Conservation (phyloP, 2,329 filamentous ascomycete species). For the Ophiocordyceps polyrhachis-furcata region DNA sequence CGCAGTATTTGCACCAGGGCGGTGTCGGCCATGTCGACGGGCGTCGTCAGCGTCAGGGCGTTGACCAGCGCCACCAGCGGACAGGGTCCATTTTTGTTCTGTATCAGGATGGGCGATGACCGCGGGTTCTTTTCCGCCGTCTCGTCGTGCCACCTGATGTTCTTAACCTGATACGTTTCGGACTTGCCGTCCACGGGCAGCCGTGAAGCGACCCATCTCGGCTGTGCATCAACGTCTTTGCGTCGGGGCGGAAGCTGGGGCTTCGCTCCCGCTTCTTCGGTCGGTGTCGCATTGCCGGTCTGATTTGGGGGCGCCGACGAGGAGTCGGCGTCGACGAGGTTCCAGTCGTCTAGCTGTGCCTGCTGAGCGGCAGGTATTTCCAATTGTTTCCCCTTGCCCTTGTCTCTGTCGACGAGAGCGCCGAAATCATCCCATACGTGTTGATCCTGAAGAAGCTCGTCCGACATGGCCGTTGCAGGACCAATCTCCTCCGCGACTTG, state of each 20-base stretch:
- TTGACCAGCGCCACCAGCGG: slow-evolving; percentile 87
- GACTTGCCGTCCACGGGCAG: slow-evolving; percentile 26
- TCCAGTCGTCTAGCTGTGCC: slow-evolving; percentile 26
- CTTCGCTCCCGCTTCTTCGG: slow-evolving; percentile 5
- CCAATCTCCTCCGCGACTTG: slow-evolving; percentile 5
- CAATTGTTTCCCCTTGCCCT: slow-evolving; percentile 21
- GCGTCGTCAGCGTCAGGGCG: slow-evolving; percentile 69
- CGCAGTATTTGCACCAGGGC: slow-evolving; percentile 61
- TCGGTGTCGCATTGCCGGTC: slow-evolving; percentile 1
- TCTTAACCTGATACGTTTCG: slow-evolving; percentile 87
- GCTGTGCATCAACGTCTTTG: slow-evolving; percentile 8
- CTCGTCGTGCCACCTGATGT: slow-evolving; percentile 66
- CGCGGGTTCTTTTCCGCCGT: slow-evolving; percentile 41
- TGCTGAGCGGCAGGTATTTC: slow-evolving; percentile 5
- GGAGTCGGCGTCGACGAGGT: slow-evolving; percentile 27
- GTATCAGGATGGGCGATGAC: slow-evolving; percentile 71
- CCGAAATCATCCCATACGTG: slow-evolving; percentile 32
- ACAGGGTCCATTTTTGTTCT: slow-evolving; percentile 90
- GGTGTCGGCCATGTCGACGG: slow-evolving; percentile 39
- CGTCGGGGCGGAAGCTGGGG: slow-evolving; percentile 21
- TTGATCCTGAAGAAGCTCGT: slow-evolving; percentile 20
- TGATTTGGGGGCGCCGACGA: slow-evolving; percentile 5
- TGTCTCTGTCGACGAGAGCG: slow-evolving; percentile 11
- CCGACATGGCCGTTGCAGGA: slow-evolving; percentile 11
- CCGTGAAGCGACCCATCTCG: slow-evolving; percentile 19